A percentile compares a stretch with the other conserved stretches of the same genome.
Evolutionary conservation across 2,329 filamentous ascomycete genomes (phyloP).

Genomic region (Cercospora nicotianae): DNA sequence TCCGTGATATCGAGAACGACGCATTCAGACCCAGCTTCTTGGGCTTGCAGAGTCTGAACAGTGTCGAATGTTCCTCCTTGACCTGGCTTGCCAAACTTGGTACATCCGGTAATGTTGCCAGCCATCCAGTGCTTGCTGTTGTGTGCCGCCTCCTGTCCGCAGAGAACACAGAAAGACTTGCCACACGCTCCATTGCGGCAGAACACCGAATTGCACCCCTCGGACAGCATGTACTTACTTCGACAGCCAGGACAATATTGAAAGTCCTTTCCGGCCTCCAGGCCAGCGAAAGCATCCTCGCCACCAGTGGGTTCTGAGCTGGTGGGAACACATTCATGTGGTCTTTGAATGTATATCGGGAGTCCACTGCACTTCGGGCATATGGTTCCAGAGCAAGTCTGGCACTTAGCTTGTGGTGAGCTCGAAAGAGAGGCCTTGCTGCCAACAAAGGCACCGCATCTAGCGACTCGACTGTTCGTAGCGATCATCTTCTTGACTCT

Average conservation of each 20-base stretch:
- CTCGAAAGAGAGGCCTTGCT: background rate
- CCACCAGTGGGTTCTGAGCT: background rate
- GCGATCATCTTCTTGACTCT: background rate
- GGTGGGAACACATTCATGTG: background rate
- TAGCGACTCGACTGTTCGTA: background rate
- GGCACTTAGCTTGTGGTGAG: background rate
- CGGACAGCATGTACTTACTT: background rate
- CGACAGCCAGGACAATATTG: conserved; percentile 1
- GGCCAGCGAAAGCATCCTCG: background rate
- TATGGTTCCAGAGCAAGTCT: background rate
- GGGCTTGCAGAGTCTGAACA: background rate
- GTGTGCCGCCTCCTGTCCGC: conserved; percentile 3
- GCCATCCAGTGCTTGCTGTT: conserved; percentile 3
- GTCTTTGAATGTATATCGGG: background rate
- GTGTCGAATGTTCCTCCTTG: background rate
- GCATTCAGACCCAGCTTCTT: background rate
- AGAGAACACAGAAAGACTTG: conserved; percentile 5
- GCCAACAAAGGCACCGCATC: background rate
- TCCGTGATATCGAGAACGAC: background rate
- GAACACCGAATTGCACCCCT: background rate
- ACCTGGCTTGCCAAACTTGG: background rate
- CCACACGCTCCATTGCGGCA: background rate
- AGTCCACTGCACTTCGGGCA: background rate
- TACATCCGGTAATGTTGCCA: background rate
- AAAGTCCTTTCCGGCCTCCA: background rate